Base-by-base conservation (phyloP, 805 yeast species). In the Pichia cephalocereana region DNA sequence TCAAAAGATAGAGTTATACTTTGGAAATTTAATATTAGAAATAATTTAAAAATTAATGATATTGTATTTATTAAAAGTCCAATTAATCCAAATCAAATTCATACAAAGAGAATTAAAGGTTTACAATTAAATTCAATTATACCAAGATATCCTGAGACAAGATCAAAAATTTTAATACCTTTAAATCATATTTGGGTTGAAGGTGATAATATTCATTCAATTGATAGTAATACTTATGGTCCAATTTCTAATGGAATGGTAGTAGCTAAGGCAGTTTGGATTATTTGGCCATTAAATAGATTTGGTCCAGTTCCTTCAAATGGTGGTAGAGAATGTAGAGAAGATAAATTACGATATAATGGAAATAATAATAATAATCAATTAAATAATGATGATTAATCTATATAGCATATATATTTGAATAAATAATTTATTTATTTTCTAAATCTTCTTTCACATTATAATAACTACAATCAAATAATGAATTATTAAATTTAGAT, bases 131-230 rank as follows among this genome's bases (percentile, higher is more conserved):
- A 89, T 55, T 59, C 70, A 5, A 72, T 90, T 0, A 58, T 65
- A 8, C 80, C 95, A 2, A 70, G 83, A 47, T 67, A 72, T 39
- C 83, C 82, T 23, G 87, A 86, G 59, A 88, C 95, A 7, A 74
- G 80, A 59, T 68, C 71, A 2, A 66, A 70, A 41, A 81, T 83
- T 6, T 64, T 67, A 34, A 69, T 91, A 2, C 96, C 96, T 2
- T 66, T 84, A 47, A 83, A 80, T 57, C 97, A 91, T 61, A 56
- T 87, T 8, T 91, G 97, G 97, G 89, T 89, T 0, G 97, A 91
- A 63, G 98, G 98, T 8, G 98, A 91, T 63, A 89, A 87, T 61
- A 65, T 77, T 15, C 91, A 83, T 58, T 83, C 95, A 0, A 69
- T 89, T 2, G 98, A 91, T 66, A 82, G 91, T 45, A 90, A 89